Base-by-base conservation (phyloP, 305 asterid species). In the Rubia peregrina region DNA sequence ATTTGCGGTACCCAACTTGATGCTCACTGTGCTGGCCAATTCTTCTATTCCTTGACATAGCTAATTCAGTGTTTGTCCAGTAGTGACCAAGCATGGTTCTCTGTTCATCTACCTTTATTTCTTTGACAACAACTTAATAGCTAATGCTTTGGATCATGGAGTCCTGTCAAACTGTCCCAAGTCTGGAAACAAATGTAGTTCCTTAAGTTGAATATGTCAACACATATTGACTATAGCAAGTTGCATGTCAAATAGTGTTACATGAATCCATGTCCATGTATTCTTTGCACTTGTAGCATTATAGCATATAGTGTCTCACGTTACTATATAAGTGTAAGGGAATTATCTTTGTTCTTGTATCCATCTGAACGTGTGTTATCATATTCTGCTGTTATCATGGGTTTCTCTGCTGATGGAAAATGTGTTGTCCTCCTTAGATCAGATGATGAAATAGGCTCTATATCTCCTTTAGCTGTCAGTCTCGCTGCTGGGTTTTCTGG, bases 401-500 rank as follows among this genome's bases (percentile, higher is more conserved):
- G 16, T 55, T 41, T 43, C 44, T 61, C 61, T 7, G 30, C 64
- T 70, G 33, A 66, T n/a, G n/a, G 60, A 7, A 62, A 40, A 30
- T n/a, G 48, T n/a, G 7, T 24, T 73, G 14, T 26, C 51, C 44
- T 69, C 22, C 74, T 80, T 85, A 94, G 99, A 80, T 70, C 78
- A 24, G 84, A 87, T 80, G 85, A 78, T 74, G 98, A 95, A 73
- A 86, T 85, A 70, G 98, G 96, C 46, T 96, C 95, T 40, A 77
- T 95, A 80, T 85, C 97, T 76, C 98, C 98, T 71, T 71, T 87
- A 73, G 90, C 95, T 76, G 88, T 88, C 71, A 90, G 88, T 73
- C 87, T 95, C 55, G 88, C 92, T 2, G 98, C 97, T 81, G 99
- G 98, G 71, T 83, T 95, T 81, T 92, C 98, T 65, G 99, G 98